Evolutionary conservation across 768 basidiomycete genomes (phyloP).

Genomic region (Sporobolomyces pararoseus): DNA sequence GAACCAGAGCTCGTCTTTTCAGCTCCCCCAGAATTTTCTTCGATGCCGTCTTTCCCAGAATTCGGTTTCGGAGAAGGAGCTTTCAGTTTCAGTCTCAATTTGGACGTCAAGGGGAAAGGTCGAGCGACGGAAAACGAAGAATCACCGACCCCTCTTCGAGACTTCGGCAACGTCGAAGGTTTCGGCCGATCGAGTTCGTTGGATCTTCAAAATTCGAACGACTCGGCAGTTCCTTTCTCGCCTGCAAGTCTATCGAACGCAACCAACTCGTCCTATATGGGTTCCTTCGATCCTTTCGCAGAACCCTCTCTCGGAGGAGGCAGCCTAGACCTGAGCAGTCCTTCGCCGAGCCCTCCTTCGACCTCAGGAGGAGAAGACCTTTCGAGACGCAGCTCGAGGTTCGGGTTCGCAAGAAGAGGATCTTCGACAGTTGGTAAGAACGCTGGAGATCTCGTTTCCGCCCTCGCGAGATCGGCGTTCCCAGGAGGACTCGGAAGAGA

Average conservation of each 20-base stretch:
- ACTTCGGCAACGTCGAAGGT: conserved; percentile 30
- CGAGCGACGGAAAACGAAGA: conserved; percentile 8
- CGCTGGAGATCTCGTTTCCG: conserved; percentile 12
- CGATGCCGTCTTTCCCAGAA: conserved; percentile 65
- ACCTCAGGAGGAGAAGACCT: conserved; percentile 23
- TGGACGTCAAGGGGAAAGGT: conserved; percentile 40
- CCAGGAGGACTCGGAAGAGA: neutral
- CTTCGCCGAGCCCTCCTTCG: conserved; percentile 34
- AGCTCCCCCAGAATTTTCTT: conserved; percentile 10
- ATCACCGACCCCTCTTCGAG: conserved; percentile 24
- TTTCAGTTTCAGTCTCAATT: conserved; percentile 73
- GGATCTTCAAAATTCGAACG: neutral
- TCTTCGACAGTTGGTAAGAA: conserved; percentile 13
- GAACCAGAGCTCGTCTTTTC: neutral
- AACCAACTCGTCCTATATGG: conserved; percentile 37
- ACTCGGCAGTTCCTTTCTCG: conserved; percentile 13
- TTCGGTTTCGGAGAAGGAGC: conserved; percentile 76
- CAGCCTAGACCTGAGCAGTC: conserved; percentile 19
- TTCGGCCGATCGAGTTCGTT: conserved; percentile 19
- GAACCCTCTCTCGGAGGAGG: conserved; percentile 21
- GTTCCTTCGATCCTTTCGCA: conserved; percentile 46
- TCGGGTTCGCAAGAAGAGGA: conserved; percentile 42
- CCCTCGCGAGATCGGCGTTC: conserved; percentile 22
- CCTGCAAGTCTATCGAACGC: conserved; percentile 13
- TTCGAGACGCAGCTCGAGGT: conserved; percentile 43